phyloP scores from a whole-genome alignment of 176 grass and related monocot genomes.

The Raddia guianensis region DNA sequence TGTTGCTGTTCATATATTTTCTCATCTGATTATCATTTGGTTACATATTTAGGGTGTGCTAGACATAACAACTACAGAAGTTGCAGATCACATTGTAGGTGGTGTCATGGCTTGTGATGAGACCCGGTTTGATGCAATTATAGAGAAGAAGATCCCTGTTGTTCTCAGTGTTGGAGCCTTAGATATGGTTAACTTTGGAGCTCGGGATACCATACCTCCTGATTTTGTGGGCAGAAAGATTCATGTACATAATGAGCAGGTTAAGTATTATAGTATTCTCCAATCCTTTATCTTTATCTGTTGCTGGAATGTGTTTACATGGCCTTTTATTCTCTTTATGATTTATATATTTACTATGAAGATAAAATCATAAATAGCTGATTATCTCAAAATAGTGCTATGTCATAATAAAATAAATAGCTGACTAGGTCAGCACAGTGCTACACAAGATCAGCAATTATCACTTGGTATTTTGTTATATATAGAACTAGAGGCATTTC shows the following conservation, averaged over 20 bases:
- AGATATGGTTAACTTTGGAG: slow-evolving; percentile 98
- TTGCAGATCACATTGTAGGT: slow-evolving; percentile 89
- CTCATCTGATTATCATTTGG: slow-evolving; percentile 38
- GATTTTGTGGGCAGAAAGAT: slow-evolving; percentile 75
- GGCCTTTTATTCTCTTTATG: neutral
- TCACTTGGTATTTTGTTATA: slow-evolving; percentile 8
- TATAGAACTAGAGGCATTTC: neutral
- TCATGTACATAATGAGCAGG: slow-evolving; percentile 92
- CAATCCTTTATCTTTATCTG: slow-evolving; percentile 21
- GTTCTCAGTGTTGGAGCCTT: slow-evolving; percentile 93
- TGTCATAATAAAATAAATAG: neutral
- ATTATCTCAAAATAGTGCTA: neutral
- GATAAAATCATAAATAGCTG: neutral
- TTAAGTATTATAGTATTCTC: slow-evolving; percentile 46
- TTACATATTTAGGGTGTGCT: slow-evolving; percentile 67
- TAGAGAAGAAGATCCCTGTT: slow-evolving; percentile 78
- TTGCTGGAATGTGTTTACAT: neutral
- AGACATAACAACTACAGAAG: slow-evolving; percentile 96
- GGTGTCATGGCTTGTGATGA: slow-evolving; percentile 89
- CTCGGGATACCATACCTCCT: slow-evolving; percentile 77
- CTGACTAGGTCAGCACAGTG: neutral
- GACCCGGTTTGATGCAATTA: slow-evolving; percentile 77
- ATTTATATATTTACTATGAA: neutral
- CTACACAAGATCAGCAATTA: neutral
- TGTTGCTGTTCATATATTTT: slow-evolving; percentile 21